Conservation (phyloP, 495 filamentous ascomycete genomes). For the Umbilicaria muhlenbergii region DNA sequence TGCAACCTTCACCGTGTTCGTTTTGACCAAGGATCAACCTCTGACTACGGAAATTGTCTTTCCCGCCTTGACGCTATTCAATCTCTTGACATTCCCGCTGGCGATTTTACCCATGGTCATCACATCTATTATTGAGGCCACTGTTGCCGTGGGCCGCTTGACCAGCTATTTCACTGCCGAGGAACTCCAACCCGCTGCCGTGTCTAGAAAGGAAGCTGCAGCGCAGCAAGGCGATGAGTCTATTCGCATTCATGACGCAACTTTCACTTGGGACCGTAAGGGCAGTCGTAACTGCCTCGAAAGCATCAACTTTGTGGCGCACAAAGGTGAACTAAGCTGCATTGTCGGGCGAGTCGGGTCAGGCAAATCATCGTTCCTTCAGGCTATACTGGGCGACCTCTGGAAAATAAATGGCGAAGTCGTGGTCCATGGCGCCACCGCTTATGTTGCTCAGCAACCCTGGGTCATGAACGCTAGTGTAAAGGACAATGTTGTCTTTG, state of each 20-base stretch:
- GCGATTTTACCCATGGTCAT: constrained; percentile 96
- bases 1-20: constrained; percentile 90
- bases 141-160: constrained; percentile 74
- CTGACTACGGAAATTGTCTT: constrained; percentile 93
- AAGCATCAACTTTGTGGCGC: constrained; percentile 72
- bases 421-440: constrained; percentile 58
- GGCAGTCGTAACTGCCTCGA: constrained; percentile 42
- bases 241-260: constrained; percentile 64
- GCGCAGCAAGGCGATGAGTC: constrained; percentile 68
- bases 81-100: constrained; percentile 87
- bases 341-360: constrained; percentile 89
- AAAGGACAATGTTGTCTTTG: constrained; percentile 93
- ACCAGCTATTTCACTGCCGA: constrained; percentile 77
- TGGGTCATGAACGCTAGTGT: constrained; percentile 99
- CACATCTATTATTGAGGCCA: constrained; percentile 90
- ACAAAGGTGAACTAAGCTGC: constrained; percentile 84
- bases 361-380: constrained; percentile 86
- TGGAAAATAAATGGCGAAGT: constrained; percentile 85
- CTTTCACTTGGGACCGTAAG: constrained; percentile 89
- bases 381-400: constrained; percentile 74
- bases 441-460: constrained; percentile 81
- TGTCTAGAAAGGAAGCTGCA: constrained; percentile 49
- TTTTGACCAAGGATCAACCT: constrained; percentile 61
- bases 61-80: constrained; percentile 83
- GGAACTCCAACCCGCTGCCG: constrained; percentile 77